Conservation (phyloP, 2,329 filamentous ascomycete genomes). For the Botryotinia narcissicola region DNA sequence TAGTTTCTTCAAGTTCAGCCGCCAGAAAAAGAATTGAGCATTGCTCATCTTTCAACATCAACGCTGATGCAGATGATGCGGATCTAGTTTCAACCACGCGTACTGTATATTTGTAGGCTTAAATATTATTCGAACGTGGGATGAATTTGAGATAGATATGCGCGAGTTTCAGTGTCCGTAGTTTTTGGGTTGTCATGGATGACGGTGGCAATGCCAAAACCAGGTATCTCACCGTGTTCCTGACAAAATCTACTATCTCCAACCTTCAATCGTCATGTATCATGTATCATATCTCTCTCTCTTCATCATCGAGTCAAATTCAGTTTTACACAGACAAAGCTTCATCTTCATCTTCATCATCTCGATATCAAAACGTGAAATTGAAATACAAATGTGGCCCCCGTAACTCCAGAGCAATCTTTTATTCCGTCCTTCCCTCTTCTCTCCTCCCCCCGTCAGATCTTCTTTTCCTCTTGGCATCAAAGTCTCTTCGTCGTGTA, state of each 20-base stretch:
- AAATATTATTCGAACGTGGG: neutral
- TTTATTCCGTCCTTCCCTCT: neutral
- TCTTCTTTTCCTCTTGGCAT: neutral
- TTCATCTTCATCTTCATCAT: neutral
- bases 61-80: neutral
- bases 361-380: neutral
- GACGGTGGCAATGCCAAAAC: neutral
- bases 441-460: too few species aligned
- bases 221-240: neutral
- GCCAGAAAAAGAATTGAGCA: neutral
- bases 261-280: neutral
- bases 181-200: neutral
- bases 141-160: neutral
- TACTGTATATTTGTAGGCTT: neutral
- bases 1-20: neutral
- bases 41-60: neutral
- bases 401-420: neutral
- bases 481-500: neutral
- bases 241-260: neutral
- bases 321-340: neutral
- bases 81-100: neutral
- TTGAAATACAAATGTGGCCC: neutral
- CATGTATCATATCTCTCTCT: neutral
- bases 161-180: neutral
- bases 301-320: neutral